Conservation (phyloP, 2,329 filamentous ascomycete genomes). For the Epichloe sp. region DNA sequence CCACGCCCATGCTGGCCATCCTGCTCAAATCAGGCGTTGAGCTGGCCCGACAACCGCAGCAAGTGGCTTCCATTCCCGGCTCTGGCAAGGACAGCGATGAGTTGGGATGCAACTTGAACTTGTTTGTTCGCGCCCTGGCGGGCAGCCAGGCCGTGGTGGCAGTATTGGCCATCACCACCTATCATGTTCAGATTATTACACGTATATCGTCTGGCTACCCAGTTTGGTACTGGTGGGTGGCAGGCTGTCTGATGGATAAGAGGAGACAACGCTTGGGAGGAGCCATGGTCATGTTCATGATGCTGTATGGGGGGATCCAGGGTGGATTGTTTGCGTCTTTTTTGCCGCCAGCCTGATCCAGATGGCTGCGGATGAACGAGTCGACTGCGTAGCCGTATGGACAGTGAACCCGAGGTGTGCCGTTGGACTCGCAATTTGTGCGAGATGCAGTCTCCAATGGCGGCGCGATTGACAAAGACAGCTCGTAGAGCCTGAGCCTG, state of each 20-base stretch:
- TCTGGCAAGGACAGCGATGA: conserved; percentile 3
- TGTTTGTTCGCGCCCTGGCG: conserved; percentile 46
- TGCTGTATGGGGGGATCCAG: conserved; percentile 78
- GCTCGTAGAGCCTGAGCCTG: too few relatives aligned
- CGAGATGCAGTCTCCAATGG: too few relatives aligned
- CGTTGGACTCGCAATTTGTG: too few relatives aligned
- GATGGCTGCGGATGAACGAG: neutral
- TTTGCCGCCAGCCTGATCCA: conserved; percentile 63
- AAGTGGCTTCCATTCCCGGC: neutral
- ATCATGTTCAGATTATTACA: conserved; percentile 91
- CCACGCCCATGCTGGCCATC: conserved; percentile 60
- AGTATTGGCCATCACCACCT: conserved; percentile 58
- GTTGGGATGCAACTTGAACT: conserved; percentile 1
- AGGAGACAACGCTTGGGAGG: conserved; percentile 19
- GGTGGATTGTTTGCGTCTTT: conserved; percentile 72
- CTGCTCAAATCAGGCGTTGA: conserved; percentile 43
- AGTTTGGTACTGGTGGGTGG: conserved; percentile 77
- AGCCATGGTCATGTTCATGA: conserved; percentile 49
- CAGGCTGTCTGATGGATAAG: conserved; percentile 29
- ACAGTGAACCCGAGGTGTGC: too few relatives aligned
- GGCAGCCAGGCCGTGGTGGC: conserved; percentile 61
- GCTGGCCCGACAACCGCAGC: conserved; percentile 15
- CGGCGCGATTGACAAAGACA: too few relatives aligned
- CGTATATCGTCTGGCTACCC: conserved; percentile 80
- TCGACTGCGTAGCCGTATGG: neutral